Evolutionary conservation across 805 yeast species (phyloP), one percentile per base, ranked within the genome.

Genomic region (Candida germanica): DNA sequence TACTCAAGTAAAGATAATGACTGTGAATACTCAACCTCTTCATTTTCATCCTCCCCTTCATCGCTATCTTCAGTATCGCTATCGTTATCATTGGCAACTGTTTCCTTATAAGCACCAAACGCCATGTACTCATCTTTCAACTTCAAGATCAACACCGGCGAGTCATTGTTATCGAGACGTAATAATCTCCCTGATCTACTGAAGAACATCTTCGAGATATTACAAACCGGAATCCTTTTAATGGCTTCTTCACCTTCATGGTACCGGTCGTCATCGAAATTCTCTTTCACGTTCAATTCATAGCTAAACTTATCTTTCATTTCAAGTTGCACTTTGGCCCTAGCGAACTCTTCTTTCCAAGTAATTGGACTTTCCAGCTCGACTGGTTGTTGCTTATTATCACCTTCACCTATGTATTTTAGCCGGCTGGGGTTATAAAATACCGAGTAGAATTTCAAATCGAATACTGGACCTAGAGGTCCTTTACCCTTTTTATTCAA

Each of bases 271-370:
- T 84, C 94, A 46, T 82, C 67, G 32, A 81, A 77, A 48, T 71
- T 73, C 47, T 85, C 89, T 4, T 50, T 50, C 2, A 84, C 63
- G 7, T 51, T 56, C 12, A 84, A 39, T 4, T 50, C 56, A 51
- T 80, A 82, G 8, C 50, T 35, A 49, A 57, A 80, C 5, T 48
- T 42, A 5, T 38, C 30, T 11, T 17, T 33, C 11, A 33, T 42
- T 9, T 39, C 37, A 5, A 83, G 47, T 23, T 56, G 58, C 0
- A 77, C 73, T 36, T 54, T 50, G 22, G 82, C 74, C 37, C 77
- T 69, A 12, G 87, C 80, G 56, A 66, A 74, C 32, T 79, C 80
- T 46, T 85, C 94, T 44, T 80, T 81, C 94, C 94, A 85, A 2
- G 75, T 66, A 2, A 84, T 69, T 35, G 73, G 70, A 8, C 28